Percentiles rank a stretch among this genome's conserved stretches.
These are phyloP conservation scores for Aureobasidium sp. DNA, from an alignment of 2,329 filamentous ascomycete species.

Conservation along the genomic window DNA sequence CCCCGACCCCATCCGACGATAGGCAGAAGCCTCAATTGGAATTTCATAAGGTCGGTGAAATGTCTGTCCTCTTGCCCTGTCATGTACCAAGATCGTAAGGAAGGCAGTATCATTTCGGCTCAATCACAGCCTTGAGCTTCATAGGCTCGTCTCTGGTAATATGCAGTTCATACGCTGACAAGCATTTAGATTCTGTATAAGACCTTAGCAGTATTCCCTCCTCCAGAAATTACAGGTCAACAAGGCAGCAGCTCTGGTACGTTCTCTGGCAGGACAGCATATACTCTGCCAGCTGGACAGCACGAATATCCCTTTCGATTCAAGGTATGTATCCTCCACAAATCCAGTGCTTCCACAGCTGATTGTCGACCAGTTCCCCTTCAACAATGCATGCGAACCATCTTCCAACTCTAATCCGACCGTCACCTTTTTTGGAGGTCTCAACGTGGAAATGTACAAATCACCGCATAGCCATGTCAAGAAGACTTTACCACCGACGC, in stretches of 20 bases:
- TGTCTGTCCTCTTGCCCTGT: neutral
- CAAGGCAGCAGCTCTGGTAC: neutral
- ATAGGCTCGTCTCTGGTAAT: neutral
- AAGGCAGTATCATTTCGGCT: too few species aligned
- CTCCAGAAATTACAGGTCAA: conserved; percentile 30
- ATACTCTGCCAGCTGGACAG: conserved; percentile 59
- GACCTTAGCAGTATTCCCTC: conserved; percentile 65
- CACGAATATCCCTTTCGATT: conserved; percentile 74
- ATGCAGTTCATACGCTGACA: neutral
- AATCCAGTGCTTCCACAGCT: neutral
- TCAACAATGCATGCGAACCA: conserved; percentile 65
- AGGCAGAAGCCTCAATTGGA: conserved; percentile 43
- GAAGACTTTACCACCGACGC: conserved; percentile 77
- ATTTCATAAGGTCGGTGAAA: conserved; percentile 41
- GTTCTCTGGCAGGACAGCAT: conserved; percentile 34
- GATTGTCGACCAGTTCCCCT: conserved; percentile 37
- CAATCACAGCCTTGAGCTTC: neutral
- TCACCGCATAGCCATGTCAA: conserved; percentile 61
- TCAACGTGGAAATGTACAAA: conserved; percentile 40
- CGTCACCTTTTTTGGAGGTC: conserved; percentile 36
- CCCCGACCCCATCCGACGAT: conserved; percentile 33
- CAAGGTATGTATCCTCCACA: conserved; percentile 47
- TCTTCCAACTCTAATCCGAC: conserved; percentile 33
- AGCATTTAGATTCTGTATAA: conserved; percentile 61
- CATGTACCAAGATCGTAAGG: neutral